Conservation (phyloP, 1,284 basidiomycete genomes). For the Trametes versicolor region DNA sequence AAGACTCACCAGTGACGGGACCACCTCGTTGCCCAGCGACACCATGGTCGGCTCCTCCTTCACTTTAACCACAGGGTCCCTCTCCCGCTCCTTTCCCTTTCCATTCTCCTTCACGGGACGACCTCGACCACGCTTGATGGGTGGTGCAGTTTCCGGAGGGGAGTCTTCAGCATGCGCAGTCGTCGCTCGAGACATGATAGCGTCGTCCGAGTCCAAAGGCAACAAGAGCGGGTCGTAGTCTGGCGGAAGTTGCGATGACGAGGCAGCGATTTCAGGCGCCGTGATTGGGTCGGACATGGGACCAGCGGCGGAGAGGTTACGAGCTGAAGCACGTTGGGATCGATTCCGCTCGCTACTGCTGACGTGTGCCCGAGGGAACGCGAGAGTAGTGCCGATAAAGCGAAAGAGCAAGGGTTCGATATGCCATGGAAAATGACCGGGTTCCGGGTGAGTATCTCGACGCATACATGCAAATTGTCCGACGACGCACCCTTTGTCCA, state of each 20-base stretch:
- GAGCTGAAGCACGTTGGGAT: conserved; percentile 79
- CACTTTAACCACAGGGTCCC: conserved; percentile 62
- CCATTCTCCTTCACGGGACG: conserved; percentile 56
- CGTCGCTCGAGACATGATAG: conserved; percentile 64
- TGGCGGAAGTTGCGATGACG: conserved; percentile 49
- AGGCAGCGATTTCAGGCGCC: conserved; percentile 46
- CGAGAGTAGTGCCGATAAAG: conserved; percentile 9
- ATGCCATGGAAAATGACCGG: conserved; percentile 31
- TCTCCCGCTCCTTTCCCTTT: conserved; percentile 77
- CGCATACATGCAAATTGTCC: conserved; percentile 10
- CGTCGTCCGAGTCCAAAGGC: conserved; percentile 58
- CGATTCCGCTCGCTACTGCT: conserved; percentile 66
- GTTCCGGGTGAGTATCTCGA: conserved; percentile 28
- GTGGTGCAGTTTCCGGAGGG: conserved; percentile 22
- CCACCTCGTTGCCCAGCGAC: conserved; percentile 36
- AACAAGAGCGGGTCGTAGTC: conserved; percentile 54
- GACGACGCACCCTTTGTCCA: conserved; percentile 73
- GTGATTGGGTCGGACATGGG: conserved; percentile 51
- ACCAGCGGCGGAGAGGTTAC: conserved; percentile 62
- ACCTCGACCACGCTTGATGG: conserved; percentile 31
- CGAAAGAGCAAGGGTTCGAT: conserved; percentile 25
- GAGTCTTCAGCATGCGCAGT: conserved; percentile 47
- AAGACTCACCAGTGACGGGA: conserved; percentile 42
- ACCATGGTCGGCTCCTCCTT: conserved; percentile 73
- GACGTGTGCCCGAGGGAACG: conserved; percentile 21